phyloP scores from a whole-genome alignment of 1,284 basidiomycete species.

The Golubevia sp. region DNA sequence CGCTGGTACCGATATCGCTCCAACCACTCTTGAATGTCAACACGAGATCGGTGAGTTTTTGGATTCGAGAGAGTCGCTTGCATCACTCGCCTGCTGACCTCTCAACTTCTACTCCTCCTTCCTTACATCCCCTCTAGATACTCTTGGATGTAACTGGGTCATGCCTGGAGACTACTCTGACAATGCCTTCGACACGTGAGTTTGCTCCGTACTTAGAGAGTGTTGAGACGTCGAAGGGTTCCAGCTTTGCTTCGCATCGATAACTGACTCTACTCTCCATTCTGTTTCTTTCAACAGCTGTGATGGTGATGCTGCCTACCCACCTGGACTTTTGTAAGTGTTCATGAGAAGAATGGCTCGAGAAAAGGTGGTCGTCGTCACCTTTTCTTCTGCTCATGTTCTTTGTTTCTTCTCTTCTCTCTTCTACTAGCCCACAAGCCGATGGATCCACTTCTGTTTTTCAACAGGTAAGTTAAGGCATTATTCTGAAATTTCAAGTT shows the following conservation, averaged over 20 bases:
- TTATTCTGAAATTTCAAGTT: too few species aligned
- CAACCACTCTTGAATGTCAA: conserved; percentile 49
- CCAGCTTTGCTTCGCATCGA: too few species aligned
- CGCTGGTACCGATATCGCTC: conserved; percentile 39
- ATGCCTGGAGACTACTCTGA: conserved; percentile 56
- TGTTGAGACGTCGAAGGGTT: too few species aligned
- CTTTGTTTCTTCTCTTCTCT: too few species aligned
- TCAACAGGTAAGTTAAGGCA: too few species aligned
- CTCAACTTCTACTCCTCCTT: neutral
- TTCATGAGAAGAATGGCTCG: too few species aligned
- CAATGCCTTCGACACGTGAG: conserved; percentile 46
- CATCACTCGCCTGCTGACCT: neutral
- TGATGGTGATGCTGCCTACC: conserved; percentile 57
- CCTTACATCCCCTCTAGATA: conserved; percentile 15
- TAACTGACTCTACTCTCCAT: too few species aligned
- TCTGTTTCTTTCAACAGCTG: too few species aligned
- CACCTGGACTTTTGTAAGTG: conserved; percentile 55
- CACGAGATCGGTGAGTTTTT: conserved; percentile 31
- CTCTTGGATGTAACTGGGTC: conserved; percentile 58
- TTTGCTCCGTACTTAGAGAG: too few species aligned
- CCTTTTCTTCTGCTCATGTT: too few species aligned
- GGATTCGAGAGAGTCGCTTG: too few species aligned
- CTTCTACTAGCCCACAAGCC: conserved; percentile 13
- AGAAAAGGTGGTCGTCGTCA: too few species aligned
- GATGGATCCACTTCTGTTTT: conserved; percentile 49